A percentile compares a stretch with the other conserved stretches of the same genome.
phyloP scores from a whole-genome alignment of 148 eudicot genomes.

The Vaccinium darrowii region DNA sequence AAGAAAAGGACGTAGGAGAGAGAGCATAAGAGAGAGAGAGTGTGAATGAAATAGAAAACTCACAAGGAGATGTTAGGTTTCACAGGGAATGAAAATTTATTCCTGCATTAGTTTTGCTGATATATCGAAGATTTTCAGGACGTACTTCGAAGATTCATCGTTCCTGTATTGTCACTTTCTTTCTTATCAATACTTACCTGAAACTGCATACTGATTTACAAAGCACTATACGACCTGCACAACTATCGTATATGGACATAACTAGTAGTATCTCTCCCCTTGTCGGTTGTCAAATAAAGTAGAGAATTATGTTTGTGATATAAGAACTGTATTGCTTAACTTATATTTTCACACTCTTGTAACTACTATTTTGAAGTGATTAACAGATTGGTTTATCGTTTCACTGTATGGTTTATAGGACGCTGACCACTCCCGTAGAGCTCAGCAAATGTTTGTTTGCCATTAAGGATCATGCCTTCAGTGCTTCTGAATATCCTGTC shows the following conservation, averaged over 20 bases:
- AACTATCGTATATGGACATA: not conserved
- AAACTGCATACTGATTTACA: not conserved
- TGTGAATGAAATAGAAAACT: not conserved
- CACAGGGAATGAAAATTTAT: not conserved
- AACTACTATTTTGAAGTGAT: not conserved
- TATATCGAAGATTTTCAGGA: not conserved
- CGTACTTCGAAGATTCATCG: not conserved
- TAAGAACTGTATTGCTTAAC: not conserved
- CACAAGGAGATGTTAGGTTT: not conserved
- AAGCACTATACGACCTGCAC: not conserved
- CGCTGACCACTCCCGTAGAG: slow-evolving; percentile 66
- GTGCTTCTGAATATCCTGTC: slow-evolving; percentile 69
- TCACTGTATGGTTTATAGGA: slow-evolving; percentile 39
- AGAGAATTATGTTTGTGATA: not conserved
- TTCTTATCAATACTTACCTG: not conserved
- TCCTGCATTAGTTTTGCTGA: not conserved
- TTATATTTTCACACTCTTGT: not conserved
- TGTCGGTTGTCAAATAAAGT: not conserved
- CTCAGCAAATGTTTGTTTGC: slow-evolving; percentile 65
- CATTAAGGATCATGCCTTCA: slow-evolving; percentile 72
- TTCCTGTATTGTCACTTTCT: not conserved
- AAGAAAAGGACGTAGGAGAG: not conserved
- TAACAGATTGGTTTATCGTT: not conserved
- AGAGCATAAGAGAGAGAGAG: not conserved
- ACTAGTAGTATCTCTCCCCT: not conserved